These are phyloP conservation scores for Cordyceps sp. DNA, from an alignment of 2,329 filamentous ascomycete species.

Conservation along the genomic window DNA sequence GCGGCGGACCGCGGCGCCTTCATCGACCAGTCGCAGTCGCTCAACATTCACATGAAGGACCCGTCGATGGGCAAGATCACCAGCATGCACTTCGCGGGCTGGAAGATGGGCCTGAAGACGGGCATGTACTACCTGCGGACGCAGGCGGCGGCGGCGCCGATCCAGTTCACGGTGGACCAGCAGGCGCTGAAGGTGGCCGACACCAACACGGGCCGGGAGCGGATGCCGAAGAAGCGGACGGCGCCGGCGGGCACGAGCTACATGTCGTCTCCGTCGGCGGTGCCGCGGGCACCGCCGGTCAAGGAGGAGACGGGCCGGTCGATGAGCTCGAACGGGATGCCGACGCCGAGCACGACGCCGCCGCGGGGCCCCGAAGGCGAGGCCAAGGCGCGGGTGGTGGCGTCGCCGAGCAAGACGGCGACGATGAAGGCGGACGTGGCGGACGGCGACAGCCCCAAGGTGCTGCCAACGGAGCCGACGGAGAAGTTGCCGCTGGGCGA, in stretches of 20 bases:
- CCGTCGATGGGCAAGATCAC: constrained; percentile 99
- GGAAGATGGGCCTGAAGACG: constrained; percentile 98
- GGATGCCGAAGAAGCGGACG: constrained; percentile 52
- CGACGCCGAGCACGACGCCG: constrained; percentile 53
- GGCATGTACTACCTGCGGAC: constrained; percentile 99
- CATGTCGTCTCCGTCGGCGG: constrained; percentile 40
- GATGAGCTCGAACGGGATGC: constrained; percentile 38
- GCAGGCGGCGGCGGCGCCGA: constrained; percentile 88
- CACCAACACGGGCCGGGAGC: constrained; percentile 53
- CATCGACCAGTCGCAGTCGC: constrained; percentile 96
- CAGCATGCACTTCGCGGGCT: constrained; percentile 97
- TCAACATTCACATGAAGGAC: constrained; percentile 99
- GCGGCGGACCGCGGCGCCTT: constrained; percentile 95
- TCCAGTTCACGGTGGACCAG: constrained; percentile 98
- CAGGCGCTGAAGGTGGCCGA: constrained; percentile 81
- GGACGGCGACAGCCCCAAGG: constrained; percentile 66
- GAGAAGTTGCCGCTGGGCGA: constrained; percentile 48
- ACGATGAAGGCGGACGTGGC: constrained; percentile 62
- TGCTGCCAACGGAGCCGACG: constrained; percentile 55
- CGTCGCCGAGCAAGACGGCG: constrained; percentile 43
- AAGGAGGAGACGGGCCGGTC: constrained; percentile 31
- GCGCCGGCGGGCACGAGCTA: constrained; percentile 37
- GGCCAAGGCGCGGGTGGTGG: constrained; percentile 24
- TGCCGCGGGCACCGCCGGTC: constrained; percentile 51
- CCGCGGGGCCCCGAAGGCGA: constrained; percentile 29